A percentile compares a stretch with the other conserved stretches of the same genome.
Evolutionary conservation across 495 filamentous ascomycete genomes (phyloP).

Genomic region (Penicillium coffeae): DNA sequence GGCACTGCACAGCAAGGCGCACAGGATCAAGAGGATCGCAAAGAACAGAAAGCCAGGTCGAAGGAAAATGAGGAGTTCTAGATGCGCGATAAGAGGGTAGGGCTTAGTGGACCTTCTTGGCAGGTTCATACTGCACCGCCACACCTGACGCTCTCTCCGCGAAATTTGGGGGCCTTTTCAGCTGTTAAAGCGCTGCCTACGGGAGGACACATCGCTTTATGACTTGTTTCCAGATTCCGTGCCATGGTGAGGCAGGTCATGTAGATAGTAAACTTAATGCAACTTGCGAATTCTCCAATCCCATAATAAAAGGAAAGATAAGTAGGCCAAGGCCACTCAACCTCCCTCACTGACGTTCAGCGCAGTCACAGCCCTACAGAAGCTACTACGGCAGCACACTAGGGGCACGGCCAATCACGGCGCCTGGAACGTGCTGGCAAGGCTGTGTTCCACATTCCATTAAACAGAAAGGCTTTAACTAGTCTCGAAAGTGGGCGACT

Average conservation of each 20-base stretch:
- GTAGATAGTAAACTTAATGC: no score
- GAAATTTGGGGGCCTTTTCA: neutral
- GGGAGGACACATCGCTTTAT: neutral
- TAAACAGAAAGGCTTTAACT: no score
- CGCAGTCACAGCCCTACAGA: no score
- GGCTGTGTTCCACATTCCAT: neutral
- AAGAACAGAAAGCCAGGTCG: neutral
- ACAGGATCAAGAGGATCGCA: neutral
- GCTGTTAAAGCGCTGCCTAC: neutral
- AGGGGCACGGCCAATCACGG: neutral
- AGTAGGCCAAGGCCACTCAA: no score
- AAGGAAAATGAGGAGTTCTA: constrained; percentile 10
- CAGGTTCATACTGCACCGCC: constrained; percentile 16
- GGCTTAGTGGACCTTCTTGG: constrained; percentile 22
- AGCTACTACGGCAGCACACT: neutral
- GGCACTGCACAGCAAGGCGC: neutral
- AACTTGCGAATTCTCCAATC: no score
- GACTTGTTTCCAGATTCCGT: no score
- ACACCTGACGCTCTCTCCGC: constrained; percentile 5
- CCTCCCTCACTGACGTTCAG: no score
- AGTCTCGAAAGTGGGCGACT: no score
- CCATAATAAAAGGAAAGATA: no score
- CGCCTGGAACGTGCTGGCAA: neutral
- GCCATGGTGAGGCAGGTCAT: no score
- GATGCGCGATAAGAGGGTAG: constrained; percentile 21